Percentiles rank a stretch among this genome's conserved stretches.
Evolutionary conservation across 2,329 filamentous ascomycete species (phyloP).

Genomic region (Fusarium mundagurra): DNA sequence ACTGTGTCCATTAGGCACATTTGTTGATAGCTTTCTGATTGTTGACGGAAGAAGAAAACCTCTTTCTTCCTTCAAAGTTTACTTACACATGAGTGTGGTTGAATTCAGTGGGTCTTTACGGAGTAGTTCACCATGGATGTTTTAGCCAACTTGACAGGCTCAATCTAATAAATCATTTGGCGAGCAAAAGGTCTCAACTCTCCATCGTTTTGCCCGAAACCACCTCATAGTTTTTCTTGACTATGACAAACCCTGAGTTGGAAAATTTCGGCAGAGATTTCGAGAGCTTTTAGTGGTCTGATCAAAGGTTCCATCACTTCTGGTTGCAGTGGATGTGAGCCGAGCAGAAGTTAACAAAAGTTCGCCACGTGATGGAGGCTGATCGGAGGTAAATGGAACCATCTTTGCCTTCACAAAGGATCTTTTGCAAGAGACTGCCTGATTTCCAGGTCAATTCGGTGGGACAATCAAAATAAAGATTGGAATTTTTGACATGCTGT

Average conservation of each 20-base stretch:
- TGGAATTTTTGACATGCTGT: not conserved
- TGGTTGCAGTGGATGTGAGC: slow-evolving; percentile 14
- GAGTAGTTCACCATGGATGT: not conserved
- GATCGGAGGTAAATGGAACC: slow-evolving; percentile 16
- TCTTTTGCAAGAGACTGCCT: slow-evolving; percentile 27
- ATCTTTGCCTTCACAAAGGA: slow-evolving; percentile 15
- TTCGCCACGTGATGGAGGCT: slow-evolving; percentile 24
- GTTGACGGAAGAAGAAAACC: not conserved
- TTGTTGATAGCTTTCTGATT: not conserved
- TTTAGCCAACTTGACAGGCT: not conserved
- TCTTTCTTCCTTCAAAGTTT: not conserved
- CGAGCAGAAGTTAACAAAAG: slow-evolving; percentile 24
- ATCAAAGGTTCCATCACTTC: slow-evolving; percentile 30
- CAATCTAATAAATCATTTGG: not conserved
- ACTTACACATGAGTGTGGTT: not conserved
- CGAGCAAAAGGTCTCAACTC: not conserved
- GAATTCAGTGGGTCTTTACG: not conserved
- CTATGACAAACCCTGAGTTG: not conserved
- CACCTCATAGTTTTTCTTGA: not conserved
- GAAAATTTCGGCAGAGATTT: slow-evolving; percentile 6
- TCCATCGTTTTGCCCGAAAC: not conserved
- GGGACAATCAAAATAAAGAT: slow-evolving; percentile 2
- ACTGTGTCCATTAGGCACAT: not conserved
- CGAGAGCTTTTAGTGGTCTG: slow-evolving; percentile 15
- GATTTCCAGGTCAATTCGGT: not conserved